Percentiles rank a stretch among this genome's conserved stretches.
These are phyloP conservation scores for Colletotrichum filicis DNA, from an alignment of 2,329 filamentous ascomycete species.

Conservation along the genomic window DNA sequence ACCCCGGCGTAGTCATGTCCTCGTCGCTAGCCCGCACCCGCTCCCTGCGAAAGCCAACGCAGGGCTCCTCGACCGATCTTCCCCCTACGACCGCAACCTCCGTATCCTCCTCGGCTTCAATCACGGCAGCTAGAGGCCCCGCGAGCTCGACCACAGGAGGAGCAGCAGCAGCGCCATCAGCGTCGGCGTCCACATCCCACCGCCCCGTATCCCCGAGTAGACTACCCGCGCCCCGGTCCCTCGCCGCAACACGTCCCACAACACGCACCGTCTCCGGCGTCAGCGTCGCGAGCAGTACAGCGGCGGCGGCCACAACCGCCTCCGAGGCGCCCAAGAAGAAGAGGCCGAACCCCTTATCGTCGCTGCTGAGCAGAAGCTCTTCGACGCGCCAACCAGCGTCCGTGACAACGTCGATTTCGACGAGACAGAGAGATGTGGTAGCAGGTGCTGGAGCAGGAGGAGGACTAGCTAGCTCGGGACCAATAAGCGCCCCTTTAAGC, in stretches of 20 bases:
- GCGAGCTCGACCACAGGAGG: not conserved
- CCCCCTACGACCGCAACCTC: constrained; percentile 10
- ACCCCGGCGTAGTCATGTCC: constrained; percentile 47
- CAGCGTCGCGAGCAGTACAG: constrained; percentile 3
- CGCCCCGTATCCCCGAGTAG: constrained; percentile 30
- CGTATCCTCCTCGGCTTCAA: not conserved
- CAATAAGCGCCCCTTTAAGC: not conserved
- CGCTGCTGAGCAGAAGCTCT: constrained; percentile 5
- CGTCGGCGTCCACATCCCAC: not conserved
- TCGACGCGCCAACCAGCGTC: constrained; percentile 17
- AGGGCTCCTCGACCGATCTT: constrained; percentile 38
- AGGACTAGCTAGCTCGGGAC: not conserved
- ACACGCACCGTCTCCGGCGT: constrained; percentile 30
- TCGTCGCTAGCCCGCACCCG: constrained; percentile 57
- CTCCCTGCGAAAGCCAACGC: constrained; percentile 58
- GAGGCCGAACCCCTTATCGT: constrained; percentile 13
- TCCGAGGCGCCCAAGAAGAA: constrained; percentile 33
- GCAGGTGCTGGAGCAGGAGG: not conserved
- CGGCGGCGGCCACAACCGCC: not conserved
- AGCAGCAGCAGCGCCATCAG: not conserved
- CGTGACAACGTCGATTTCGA: not conserved
- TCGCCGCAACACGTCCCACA: constrained; percentile 6
- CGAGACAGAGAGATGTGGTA: constrained; percentile 12
- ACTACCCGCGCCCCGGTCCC: constrained; percentile 24
- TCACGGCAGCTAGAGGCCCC: not conserved